Evolutionary conservation across 352 stramenopile genomes (phyloP), one percentile per base, ranked within the genome.

Genomic region (Aphanomyces invadans): DNA sequence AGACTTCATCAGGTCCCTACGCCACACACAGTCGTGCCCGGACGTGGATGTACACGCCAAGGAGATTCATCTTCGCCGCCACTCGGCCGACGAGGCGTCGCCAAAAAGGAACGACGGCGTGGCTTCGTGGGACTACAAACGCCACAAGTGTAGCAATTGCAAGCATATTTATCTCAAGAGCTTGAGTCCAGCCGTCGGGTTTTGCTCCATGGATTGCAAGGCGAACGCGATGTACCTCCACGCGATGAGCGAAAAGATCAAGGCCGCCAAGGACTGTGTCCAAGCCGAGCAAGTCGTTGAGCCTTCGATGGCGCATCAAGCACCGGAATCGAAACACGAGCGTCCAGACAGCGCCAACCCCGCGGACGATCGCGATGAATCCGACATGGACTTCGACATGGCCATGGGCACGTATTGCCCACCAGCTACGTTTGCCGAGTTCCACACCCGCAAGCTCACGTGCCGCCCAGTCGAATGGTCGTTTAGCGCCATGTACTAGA

Each of bases 161-260:
- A 73, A 80, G 51, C 81, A 83, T 65, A 89, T 94, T 65, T 94
- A 89, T 70, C 75, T 94, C 67, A 91, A 91, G 74, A 89, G 81
- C 39, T 70, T 89, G n/a, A 92, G 81, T 55, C 74, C 74, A 46
- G 75, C 89, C 70, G 56, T 73, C 4, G 80, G 81, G 73, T 94
- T 83, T 61, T 94, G 85, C 79, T 93, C 85, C 5, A 79, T 94
- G 51, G 85, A 94, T 73, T 94, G 85, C 80, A 94, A 94, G 75
- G 90, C 85, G 26, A 94, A 92, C 74, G 86, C 84, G 39, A 65
- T 74, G 5, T 94, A 94, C 74, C 70, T 92, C 28, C 72, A 81
- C 45, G 88, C 89, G 71, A 78, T 94, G 1, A 92, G 91, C 70
- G 77, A 78, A 62, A 82, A 81, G 19, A 83, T 94, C 76, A 87